phyloP scores from a whole-genome alignment of 1,284 basidiomycete genomes.

The Macrocystidia cucumis region DNA sequence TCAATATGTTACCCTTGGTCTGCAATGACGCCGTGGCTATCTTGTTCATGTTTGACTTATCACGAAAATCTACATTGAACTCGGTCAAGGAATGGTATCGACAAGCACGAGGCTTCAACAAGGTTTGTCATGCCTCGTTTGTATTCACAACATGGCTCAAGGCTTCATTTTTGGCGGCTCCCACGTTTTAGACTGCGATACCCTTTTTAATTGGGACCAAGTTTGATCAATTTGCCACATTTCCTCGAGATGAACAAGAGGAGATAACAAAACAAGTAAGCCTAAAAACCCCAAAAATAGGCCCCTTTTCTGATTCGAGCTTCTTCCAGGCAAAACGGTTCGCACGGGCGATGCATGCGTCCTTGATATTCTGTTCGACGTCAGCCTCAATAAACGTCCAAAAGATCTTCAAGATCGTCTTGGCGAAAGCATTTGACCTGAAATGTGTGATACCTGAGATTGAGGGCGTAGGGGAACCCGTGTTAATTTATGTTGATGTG shows the following conservation, averaged over 20 bases:
- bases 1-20: constrained; percentile 97
- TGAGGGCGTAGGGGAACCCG: constrained; percentile 88
- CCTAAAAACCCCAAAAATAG: constrained; percentile 1
- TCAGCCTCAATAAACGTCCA: constrained; percentile 98
- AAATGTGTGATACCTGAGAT: constrained; percentile 98
- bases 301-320: constrained; percentile 7
- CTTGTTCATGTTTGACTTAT: constrained; percentile 99
- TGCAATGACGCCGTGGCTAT: constrained; percentile 99
- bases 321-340: constrained; percentile 80
- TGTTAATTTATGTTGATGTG: constrained; percentile 89
- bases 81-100: constrained; percentile 99
- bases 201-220: constrained; percentile 97
- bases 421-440: constrained; percentile 84
- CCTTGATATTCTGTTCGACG: constrained; percentile 96
- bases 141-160: background rate
- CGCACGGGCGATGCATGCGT: constrained; percentile 97
- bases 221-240: constrained; percentile 94
- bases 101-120: constrained; percentile 97
- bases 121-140: constrained; percentile 43
- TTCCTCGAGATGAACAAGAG: constrained; percentile 95
- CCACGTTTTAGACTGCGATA: constrained; percentile 75
- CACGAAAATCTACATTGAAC: constrained; percentile 93
- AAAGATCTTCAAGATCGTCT: constrained; percentile 98
- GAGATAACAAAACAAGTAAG: constrained; percentile 94
- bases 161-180: background rate